These are phyloP conservation scores for Achaetomiella virescens DNA, from an alignment of 495 filamentous ascomycete species.

Conservation along the genomic window DNA sequence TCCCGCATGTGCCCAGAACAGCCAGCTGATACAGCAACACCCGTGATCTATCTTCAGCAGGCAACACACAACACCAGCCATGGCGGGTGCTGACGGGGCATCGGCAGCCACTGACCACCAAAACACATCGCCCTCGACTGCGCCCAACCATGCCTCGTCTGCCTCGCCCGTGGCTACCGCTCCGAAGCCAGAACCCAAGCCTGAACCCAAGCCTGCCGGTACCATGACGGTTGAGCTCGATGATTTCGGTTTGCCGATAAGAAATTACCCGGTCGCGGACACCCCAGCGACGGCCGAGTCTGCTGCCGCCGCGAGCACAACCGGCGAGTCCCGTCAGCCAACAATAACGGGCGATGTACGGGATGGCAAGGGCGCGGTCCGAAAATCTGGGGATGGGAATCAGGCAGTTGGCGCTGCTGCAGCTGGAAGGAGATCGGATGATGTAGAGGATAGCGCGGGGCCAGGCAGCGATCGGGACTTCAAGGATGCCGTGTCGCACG, in stretches of 20 bases:
- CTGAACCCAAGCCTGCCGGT: not conserved
- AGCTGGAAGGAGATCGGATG: not conserved
- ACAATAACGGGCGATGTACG: not conserved
- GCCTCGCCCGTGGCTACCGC: not conserved
- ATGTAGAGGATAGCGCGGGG: constrained; percentile 3
- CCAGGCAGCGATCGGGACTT: constrained; percentile 30
- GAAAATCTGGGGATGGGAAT: not conserved
- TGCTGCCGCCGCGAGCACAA: constrained; percentile 1
- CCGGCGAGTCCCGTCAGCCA: not conserved
- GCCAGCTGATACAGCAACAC: not conserved
- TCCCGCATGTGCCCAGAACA: not conserved
- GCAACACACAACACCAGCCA: constrained; percentile 9
- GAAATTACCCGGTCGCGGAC: constrained; percentile 25
- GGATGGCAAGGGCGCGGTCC: not conserved
- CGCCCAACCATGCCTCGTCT: constrained; percentile 9
- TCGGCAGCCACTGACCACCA: constrained; percentile 23
- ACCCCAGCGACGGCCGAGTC: not conserved
- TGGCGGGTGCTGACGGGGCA: constrained; percentile 21
- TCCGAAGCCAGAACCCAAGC: not conserved
- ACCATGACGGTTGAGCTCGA: constrained; percentile 42
- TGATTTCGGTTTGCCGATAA: constrained; percentile 52
- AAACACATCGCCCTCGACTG: constrained; percentile 1
- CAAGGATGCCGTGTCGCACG: constrained; percentile 32
- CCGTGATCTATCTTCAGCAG: not conserved
- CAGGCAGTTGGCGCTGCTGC: not conserved